These are phyloP conservation scores for Lasiosphaeria miniovina DNA, from an alignment of 495 filamentous ascomycete species.

Conservation along the genomic window DNA sequence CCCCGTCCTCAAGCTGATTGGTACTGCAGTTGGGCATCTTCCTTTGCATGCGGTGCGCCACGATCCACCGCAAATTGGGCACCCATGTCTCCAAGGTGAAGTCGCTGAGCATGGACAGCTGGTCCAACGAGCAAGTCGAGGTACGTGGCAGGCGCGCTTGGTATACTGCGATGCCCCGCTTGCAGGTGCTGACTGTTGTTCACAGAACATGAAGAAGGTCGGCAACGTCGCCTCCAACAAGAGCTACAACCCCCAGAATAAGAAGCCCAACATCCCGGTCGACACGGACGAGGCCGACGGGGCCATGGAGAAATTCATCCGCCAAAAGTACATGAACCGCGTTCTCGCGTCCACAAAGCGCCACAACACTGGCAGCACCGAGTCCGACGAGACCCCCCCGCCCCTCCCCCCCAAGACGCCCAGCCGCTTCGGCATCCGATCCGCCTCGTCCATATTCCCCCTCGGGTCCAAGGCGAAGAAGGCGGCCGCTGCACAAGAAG, in stretches of 20 bases:
- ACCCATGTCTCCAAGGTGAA: slow-evolving; percentile 99
- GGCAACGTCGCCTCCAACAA: slow-evolving; percentile 85
- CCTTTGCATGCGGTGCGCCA: slow-evolving; percentile 95
- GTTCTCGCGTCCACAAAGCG: slow-evolving; percentile 33
- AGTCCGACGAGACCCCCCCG: slow-evolving; percentile 61
- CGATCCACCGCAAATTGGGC: slow-evolving; percentile 92
- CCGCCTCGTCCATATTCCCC: slow-evolving; percentile 67
- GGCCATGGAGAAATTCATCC: slow-evolving; percentile 89
- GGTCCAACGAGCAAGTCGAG: slow-evolving; percentile 93
- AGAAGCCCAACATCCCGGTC: slow-evolving; percentile 75
- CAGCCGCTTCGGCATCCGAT: slow-evolving; percentile 73
- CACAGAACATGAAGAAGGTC: slow-evolving; percentile 84
- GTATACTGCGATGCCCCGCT: background rate
- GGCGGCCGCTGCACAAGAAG: slow-evolving; percentile 18
- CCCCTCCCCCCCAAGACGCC: slow-evolving; percentile 81
- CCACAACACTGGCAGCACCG: slow-evolving; percentile 43
- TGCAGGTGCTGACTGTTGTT: slow-evolving; percentile 18
- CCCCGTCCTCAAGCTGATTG: slow-evolving; percentile 15
- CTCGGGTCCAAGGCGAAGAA: slow-evolving; percentile 42
- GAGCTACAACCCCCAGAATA: slow-evolving; percentile 79
- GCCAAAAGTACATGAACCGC: slow-evolving; percentile 80
- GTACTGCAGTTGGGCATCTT: slow-evolving; percentile 79
- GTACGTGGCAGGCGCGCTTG: slow-evolving; percentile 45
- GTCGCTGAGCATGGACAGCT: slow-evolving; percentile 95
- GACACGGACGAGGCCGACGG: slow-evolving; percentile 89